Conservation (phyloP, 2,329 filamentous ascomycete genomes). For the Aureobasidium pullulans region DNA sequence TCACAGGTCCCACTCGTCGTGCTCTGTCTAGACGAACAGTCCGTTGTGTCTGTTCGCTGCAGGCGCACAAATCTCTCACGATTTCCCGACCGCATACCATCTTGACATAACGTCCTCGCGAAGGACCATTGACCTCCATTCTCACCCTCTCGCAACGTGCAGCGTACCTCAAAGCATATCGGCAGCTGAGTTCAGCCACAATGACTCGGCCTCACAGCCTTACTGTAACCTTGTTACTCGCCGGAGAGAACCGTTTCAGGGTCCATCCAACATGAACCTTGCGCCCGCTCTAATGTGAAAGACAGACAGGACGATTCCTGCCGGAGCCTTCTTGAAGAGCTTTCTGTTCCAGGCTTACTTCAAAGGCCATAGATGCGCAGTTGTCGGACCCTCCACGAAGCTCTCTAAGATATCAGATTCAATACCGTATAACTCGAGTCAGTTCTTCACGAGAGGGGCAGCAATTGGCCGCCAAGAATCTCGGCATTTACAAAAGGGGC, state of each 20-base stretch:
- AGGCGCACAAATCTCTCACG: neutral
- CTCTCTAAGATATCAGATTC: too few relatives aligned
- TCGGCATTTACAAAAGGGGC: neutral
- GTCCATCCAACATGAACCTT: neutral
- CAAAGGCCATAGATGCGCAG: too few relatives aligned
- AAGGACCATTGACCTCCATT: neutral
- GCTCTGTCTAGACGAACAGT: neutral
- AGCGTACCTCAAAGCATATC: neutral
- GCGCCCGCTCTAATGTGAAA: too few relatives aligned
- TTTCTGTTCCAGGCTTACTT: too few relatives aligned
- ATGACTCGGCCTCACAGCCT: neutral
- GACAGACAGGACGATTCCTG: too few relatives aligned
- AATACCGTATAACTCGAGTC: neutral
- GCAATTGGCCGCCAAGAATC: neutral
- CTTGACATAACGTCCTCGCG: neutral
- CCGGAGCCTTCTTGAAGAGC: too few relatives aligned
- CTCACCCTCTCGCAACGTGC: neutral
- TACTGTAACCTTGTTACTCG: neutral
- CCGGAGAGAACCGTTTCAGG: neutral
- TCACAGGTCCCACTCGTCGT: neutral
- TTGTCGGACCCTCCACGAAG: too few relatives aligned
- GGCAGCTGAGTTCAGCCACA: neutral
- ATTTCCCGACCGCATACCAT: neutral
- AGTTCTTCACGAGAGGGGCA: neutral
- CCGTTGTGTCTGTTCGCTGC: neutral